Conservation (phyloP, 2,329 filamentous ascomycete genomes). For the Cercospora citrullina region DNA sequence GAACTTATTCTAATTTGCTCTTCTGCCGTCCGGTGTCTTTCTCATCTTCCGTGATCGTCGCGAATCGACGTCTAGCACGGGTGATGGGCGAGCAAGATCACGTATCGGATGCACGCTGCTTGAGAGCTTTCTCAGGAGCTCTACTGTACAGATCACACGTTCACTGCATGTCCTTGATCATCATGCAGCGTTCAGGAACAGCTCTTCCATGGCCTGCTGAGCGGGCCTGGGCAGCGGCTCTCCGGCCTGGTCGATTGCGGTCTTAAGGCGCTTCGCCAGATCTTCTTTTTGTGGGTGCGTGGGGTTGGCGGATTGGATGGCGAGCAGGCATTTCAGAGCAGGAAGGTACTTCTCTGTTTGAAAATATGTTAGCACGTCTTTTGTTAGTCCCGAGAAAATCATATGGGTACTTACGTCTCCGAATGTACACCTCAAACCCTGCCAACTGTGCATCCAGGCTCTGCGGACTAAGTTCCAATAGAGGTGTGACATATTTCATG, state of each 20-base stretch:
- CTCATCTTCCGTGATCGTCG: neutral
- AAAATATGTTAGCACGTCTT: slow-evolving; percentile 3
- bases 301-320: slow-evolving; percentile 67
- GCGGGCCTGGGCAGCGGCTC: slow-evolving; percentile 59
- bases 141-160: slow-evolving; percentile 2
- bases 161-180: neutral
- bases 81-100: neutral
- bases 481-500: slow-evolving; percentile 77
- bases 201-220: slow-evolving; percentile 67
- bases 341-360: slow-evolving; percentile 74
- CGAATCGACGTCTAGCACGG: neutral
- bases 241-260: slow-evolving; percentile 47
- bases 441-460: slow-evolving; percentile 78
- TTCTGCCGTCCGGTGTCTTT: neutral
- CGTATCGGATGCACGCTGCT: neutral
- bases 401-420: slow-evolving; percentile 65
- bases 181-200: slow-evolving; percentile 46
- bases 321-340: slow-evolving; percentile 80
- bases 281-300: slow-evolving; percentile 72
- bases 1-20: neutral
- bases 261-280: slow-evolving; percentile 67
- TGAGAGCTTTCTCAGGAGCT: neutral
- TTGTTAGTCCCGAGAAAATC: slow-evolving; percentile 7
- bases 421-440: slow-evolving; percentile 87
- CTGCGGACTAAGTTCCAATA: slow-evolving; percentile 80